Evolutionary conservation across 2,329 filamentous ascomycete species (phyloP).

Genomic region (Didymella keratinophila): DNA sequence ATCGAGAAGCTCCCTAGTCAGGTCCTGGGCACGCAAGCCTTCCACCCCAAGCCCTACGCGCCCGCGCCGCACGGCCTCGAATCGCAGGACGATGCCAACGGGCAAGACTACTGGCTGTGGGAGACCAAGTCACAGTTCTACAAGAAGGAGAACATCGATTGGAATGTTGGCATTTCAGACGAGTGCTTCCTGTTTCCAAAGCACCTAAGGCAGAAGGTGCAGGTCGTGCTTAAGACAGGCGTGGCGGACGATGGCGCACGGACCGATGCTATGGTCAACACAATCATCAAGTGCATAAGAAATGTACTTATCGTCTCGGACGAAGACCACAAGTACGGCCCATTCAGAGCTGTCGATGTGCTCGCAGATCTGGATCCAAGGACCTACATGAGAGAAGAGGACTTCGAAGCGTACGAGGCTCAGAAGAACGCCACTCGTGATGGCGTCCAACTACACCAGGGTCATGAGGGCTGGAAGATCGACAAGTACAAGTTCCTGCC

Average conservation of each 20-base stretch:
- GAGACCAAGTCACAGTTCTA: conserved; percentile 22
- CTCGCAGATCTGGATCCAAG: conserved; percentile 52
- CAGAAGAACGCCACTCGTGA: conserved; percentile 23
- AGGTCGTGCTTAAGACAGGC: conserved; percentile 61
- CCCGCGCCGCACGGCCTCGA: conserved; percentile 10
- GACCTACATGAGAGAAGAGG: conserved; percentile 43
- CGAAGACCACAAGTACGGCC: conserved; percentile 56
- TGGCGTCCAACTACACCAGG: conserved; percentile 43
- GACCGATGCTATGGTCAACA: conserved; percentile 59
- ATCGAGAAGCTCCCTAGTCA: conserved; percentile 14
- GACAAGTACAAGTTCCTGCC: conserved; percentile 66
- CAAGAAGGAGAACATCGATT: conserved; percentile 14
- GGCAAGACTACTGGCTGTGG: conserved; percentile 27
- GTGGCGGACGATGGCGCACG: conserved; percentile 61
- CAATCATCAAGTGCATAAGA: conserved; percentile 61
- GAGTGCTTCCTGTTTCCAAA: conserved; percentile 41
- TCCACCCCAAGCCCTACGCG: conserved; percentile 21
- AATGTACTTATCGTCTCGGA: conserved; percentile 64
- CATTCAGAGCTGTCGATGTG: conserved; percentile 51
- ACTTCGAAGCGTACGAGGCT: conserved; percentile 46
- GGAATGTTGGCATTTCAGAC: conserved; percentile 20
- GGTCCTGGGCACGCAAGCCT: conserved; percentile 17
- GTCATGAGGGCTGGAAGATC: conserved; percentile 17
- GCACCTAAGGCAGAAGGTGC: conserved; percentile 44
- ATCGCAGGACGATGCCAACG: conserved; percentile 10